Evolutionary conservation across 139 green algal species (phyloP).

Genomic region (Ulvella scutata): DNA sequence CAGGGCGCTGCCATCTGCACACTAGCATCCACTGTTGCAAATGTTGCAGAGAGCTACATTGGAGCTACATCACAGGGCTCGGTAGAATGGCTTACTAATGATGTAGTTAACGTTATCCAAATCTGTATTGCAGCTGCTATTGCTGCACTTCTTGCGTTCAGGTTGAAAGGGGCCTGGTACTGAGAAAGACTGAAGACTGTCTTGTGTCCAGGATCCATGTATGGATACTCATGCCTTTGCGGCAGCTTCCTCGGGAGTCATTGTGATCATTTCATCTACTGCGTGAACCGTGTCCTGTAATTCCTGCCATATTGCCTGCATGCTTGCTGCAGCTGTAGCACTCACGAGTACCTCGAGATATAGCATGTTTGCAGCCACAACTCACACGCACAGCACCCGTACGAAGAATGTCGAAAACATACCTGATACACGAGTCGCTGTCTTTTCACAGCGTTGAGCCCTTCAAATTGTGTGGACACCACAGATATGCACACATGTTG

Average conservation of each 20-base stretch:
- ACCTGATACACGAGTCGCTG: constrained; percentile 83
- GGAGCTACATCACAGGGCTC: constrained; percentile 65
- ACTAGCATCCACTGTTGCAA: constrained; percentile 56
- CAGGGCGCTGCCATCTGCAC: constrained; percentile 17
- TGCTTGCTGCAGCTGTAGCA: neutral
- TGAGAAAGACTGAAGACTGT: no score
- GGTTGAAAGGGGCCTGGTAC: no score
- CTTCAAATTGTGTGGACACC: constrained; percentile 50
- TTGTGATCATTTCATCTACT: constrained; percentile 66
- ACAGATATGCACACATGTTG: constrained; percentile 68
- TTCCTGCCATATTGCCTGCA: constrained; percentile 70
- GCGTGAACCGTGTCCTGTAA: constrained; percentile 68
- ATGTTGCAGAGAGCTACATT: constrained; percentile 77
- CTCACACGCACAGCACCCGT: neutral
- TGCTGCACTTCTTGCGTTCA: no score
- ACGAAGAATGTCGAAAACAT: neutral
- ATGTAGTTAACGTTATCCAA: constrained; percentile 91
- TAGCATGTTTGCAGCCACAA: neutral
- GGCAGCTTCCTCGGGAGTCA: constrained; percentile 44
- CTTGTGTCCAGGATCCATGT: no score
- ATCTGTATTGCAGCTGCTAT: constrained; percentile 67
- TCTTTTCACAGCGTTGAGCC: constrained; percentile 47
- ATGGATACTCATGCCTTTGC: no score
- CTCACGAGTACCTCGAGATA: neutral
- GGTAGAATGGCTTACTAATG: constrained; percentile 79